Evolutionary conservation across 441 rosid species (phyloP), one percentile per base, ranked within the genome.

Genomic region (Pelargonium exstipulatum): DNA sequence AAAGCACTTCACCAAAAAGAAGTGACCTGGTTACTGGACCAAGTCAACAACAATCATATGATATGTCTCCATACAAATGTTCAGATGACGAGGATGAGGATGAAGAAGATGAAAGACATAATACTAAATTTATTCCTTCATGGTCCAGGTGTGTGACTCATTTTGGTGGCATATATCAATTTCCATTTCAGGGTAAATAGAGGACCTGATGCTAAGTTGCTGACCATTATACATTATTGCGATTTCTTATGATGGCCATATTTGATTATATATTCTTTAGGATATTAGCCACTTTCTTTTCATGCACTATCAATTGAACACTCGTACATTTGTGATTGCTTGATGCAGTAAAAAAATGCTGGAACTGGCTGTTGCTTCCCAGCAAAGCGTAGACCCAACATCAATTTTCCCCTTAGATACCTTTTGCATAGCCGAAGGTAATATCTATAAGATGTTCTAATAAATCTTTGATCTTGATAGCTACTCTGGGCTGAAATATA

Each of bases 11-110:
- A 32, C 73, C 58, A 24, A 70, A 82, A 67, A 68, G 45, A 63
- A 70, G 37, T 55, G 69, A 70, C 55, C 10, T 72, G 9, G 18
- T n/a, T 20, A 69, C 71, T 22, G 9, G 70, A 62, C 66, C 67
- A 70, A 77, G 46, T 18, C 77, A 18, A 73, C 97, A 92, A 67
- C 79, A 71, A 48, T 90, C 99, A 1, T 95, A 92, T 64, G 95
- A 89, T 53, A 89, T 95, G 35, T 95, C 99, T 66, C 99, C 99
- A 37, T 95, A 90, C 78, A 88, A 89, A 84, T 84, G 83, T 79
- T 95, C 97, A 1, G 98, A 92, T 63, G 88, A 92, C 35, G 99
- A 91, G 80, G 88, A 86, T 0, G 96, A 85, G 22, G 95, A 94
- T 0, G 81, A 78, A 0, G 79, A 84, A 9, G 85, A 83, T 14